Evolutionary conservation across 352 stramenopile genomes (phyloP).

Genomic region (Plasmopara halstedii): DNA sequence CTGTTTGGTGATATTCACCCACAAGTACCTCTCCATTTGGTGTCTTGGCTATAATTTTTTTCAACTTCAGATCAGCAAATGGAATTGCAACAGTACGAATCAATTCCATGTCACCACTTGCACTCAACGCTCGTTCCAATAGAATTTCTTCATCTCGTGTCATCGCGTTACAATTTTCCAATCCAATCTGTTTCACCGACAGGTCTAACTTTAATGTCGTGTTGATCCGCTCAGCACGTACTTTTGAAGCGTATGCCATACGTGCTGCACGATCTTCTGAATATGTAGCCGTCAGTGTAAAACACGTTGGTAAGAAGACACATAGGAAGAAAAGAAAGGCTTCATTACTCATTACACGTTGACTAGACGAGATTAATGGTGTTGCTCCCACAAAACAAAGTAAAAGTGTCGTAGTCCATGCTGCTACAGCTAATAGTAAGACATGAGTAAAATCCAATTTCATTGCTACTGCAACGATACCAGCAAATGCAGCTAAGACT

Average conservation of each 20-base stretch:
- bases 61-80: slow-evolving; percentile 63
- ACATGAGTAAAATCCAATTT: slow-evolving; percentile 78
- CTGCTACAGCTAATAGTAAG: slow-evolving; percentile 36
- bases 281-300: slow-evolving; percentile 67
- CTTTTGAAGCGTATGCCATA: slow-evolving; percentile 65
- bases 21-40: slow-evolving; percentile 56
- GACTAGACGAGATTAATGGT: slow-evolving; percentile 47
- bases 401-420: slow-evolving; percentile 56
- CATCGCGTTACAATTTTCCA: slow-evolving; percentile 56
- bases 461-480: slow-evolving; percentile 64
- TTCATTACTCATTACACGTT: slow-evolving; percentile 36
- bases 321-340: slow-evolving; percentile 53
- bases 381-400: slow-evolving; percentile 32
- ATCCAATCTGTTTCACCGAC: slow-evolving; percentile 57
- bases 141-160: slow-evolving; percentile 48
- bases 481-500: slow-evolving; percentile 41
- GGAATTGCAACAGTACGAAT: slow-evolving; percentile 69
- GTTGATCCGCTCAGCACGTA: slow-evolving; percentile 72
- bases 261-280: slow-evolving; percentile 61
- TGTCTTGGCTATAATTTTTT: slow-evolving; percentile 67
- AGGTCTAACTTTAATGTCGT: slow-evolving; percentile 74
- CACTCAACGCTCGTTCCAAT: slow-evolving; percentile 42
- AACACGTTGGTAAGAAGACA: slow-evolving; percentile 52
- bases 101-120: slow-evolving; percentile 40
- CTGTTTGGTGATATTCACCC: slow-evolving; percentile 66